phyloP scores from a whole-genome alignment of 2,329 filamentous ascomycete species.

The Paraconiothyrium brasiliense region DNA sequence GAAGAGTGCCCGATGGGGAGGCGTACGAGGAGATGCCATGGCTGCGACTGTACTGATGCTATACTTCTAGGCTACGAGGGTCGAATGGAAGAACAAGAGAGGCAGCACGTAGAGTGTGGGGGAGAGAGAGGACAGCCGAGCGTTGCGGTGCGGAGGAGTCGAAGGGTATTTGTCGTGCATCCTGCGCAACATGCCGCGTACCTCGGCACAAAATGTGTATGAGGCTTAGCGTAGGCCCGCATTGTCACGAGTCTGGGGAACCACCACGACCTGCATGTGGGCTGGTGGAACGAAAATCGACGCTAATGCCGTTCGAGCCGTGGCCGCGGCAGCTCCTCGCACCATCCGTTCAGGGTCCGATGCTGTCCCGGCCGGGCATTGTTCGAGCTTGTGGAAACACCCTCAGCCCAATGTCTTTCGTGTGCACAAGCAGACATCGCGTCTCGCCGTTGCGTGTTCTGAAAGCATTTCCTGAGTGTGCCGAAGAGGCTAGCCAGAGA shows the following conservation, averaged over 20 bases:
- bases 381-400: background rate
- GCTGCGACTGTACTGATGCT: slow-evolving; percentile 30
- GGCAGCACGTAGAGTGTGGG: background rate
- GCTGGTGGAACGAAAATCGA: background rate
- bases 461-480: background rate
- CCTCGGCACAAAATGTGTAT: slow-evolving; percentile 32
- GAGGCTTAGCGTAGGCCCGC: slow-evolving; percentile 12
- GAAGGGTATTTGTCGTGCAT: slow-evolving; percentile 19
- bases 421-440: slow-evolving; percentile 7
- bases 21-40: slow-evolving; percentile 86
- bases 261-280: too few species aligned
- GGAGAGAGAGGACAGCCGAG: slow-evolving; percentile 3
- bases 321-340: background rate
- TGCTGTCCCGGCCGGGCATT: slow-evolving; percentile 10
- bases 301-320: background rate
- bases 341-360: slow-evolving; percentile 4
- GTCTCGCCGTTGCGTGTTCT: background rate
- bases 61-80: slow-evolving; percentile 10
- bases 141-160: slow-evolving; percentile 18
- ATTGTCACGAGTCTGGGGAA: slow-evolving; percentile 13
- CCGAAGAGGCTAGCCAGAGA: background rate
- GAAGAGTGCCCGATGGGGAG: slow-evolving; percentile 21
- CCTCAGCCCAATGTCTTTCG: background rate
- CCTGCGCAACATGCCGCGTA: slow-evolving; percentile 23
- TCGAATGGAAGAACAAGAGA: slow-evolving; percentile 6